Evolutionary conservation across 1,284 basidiomycete genomes (phyloP).

Genomic region (Fomitopsis schrenkii): DNA sequence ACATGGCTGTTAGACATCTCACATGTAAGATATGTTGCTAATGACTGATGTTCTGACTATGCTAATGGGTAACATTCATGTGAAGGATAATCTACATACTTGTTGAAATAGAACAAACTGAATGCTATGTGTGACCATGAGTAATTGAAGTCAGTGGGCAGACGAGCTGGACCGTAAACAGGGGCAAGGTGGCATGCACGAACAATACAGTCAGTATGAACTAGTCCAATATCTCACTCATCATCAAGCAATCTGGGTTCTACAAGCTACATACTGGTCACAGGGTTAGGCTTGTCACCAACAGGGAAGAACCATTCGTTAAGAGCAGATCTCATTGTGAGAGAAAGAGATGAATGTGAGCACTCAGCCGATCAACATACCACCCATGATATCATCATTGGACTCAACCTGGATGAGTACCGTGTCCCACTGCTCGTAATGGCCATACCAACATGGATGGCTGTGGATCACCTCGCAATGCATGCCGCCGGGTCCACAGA

Average conservation of each 20-base stretch:
- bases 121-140: constrained; percentile 24
- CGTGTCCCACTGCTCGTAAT: neutral
- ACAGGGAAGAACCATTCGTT: constrained; percentile 14
- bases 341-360: constrained; percentile 9
- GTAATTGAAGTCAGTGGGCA: constrained; percentile 24
- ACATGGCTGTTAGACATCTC: no score
- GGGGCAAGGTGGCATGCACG: constrained; percentile 13
- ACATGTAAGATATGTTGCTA: no score
- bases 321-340: constrained; percentile 9
- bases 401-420: neutral
- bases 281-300: constrained; percentile 10
- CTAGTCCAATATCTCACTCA: neutral
- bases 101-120: constrained; percentile 25
- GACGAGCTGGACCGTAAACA: constrained; percentile 2
- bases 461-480: neutral
- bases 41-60: no score
- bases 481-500: constrained; percentile 17
- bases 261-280: constrained; percentile 21
- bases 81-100: constrained; percentile 28
- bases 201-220: constrained; percentile 12
- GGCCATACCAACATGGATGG: neutral
- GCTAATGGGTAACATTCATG: constrained; percentile 12
- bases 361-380: neutral
- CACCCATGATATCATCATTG: neutral
- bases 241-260: constrained; percentile 6